phyloP scores from a whole-genome alignment of 768 basidiomycete genomes.

The Phylloporus sp. region DNA sequence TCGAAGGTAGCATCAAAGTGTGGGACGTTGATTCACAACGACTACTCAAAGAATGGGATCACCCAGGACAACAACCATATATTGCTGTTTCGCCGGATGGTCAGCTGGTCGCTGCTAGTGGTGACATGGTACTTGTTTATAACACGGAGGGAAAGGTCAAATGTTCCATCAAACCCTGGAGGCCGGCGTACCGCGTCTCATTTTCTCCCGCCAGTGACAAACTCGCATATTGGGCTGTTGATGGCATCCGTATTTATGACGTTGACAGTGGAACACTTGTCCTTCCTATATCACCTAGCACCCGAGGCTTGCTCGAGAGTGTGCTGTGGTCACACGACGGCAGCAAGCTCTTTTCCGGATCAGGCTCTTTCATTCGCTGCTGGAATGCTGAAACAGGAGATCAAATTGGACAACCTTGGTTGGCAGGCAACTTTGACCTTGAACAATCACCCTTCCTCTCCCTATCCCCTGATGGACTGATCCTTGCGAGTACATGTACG shows the following conservation, averaged over 20 bases:
- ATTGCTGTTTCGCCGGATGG: no score
- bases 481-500: neutral
- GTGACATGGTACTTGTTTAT: no score
- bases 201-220: neutral
- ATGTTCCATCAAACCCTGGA: no score
- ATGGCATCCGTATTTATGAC: neutral
- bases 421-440: slow-evolving; percentile 13
- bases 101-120: no score
- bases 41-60: no score
- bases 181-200: no score
- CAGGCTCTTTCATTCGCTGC: neutral
- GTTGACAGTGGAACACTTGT: neutral
- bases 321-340: slow-evolving; percentile 15
- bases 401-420: no score
- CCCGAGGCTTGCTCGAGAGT: no score
- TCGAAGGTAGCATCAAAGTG: no score
- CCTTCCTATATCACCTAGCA: neutral
- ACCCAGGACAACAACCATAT: no score
- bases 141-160: no score
- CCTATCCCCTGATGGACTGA: neutral
- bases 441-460: neutral
- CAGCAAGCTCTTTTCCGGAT: slow-evolving; percentile 4
- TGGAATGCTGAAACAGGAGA: slow-evolving; percentile 7
- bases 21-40: no score
- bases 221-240: neutral